Percentiles rank a stretch among this genome's conserved stretches.
Evolutionary conservation across 352 stramenopile species (phyloP).

Genomic region (Phytophthora podocarpi): DNA sequence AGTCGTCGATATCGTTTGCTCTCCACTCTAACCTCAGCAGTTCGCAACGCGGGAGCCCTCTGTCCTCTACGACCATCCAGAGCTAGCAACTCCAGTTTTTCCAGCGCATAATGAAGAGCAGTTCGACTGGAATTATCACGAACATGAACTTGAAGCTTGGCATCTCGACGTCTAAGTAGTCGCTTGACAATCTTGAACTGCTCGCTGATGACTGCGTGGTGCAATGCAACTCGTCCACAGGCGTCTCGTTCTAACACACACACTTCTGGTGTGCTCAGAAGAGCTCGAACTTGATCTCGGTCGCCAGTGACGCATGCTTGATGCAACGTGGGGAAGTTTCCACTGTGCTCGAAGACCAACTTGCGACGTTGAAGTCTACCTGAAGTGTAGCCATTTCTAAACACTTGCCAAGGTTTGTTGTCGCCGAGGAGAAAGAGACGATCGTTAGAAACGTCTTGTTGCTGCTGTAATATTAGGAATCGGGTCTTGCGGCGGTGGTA

Average conservation of each 20-base stretch:
- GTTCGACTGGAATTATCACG: conserved; percentile 46
- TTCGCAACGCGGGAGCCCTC: not conserved
- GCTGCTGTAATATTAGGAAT: conserved; percentile 9
- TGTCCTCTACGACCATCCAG: not conserved
- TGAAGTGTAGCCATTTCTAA: conserved; percentile 22
- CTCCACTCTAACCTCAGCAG: conserved; percentile 7
- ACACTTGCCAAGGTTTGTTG: conserved; percentile 46
- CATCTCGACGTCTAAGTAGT: conserved; percentile 45
- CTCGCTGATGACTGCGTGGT: conserved; percentile 57
- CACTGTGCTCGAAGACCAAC: conserved; percentile 38
- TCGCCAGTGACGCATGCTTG: conserved; percentile 35
- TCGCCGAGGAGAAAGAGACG: conserved; percentile 43
- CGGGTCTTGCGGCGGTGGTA: conserved; percentile 7
- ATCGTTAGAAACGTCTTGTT: conserved; percentile 4
- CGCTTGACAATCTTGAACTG: conserved; percentile 34
- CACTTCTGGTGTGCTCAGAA: conserved; percentile 19
- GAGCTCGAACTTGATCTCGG: conserved; percentile 1
- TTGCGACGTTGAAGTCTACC: conserved; percentile 21
- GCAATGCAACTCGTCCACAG: conserved; percentile 50
- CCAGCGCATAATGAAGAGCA: conserved; percentile 51
- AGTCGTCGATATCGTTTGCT: conserved; percentile 40
- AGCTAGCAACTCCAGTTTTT: conserved; percentile 45
- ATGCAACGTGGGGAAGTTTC: conserved; percentile 46
- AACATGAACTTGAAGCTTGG: conserved; percentile 41
- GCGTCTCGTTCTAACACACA: conserved; percentile 43